Evolutionary conservation across 768 basidiomycete species (phyloP).

Genomic region (Rhizopogon vinicolor): DNA sequence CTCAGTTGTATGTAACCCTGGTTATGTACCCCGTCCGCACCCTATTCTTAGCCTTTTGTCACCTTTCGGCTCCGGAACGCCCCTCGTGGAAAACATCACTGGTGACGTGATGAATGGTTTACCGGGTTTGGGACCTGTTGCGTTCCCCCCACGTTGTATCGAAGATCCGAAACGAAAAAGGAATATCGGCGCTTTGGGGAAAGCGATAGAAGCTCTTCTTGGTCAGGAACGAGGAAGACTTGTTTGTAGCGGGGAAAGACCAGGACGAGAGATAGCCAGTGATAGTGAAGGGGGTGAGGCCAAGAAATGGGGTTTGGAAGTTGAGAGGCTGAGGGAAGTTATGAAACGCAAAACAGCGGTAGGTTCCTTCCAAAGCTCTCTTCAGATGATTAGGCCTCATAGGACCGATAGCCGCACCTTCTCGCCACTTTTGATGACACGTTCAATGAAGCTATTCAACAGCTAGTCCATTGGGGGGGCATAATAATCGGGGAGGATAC

Average conservation of each 20-base stretch:
- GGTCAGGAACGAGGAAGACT: conserved; percentile 60
- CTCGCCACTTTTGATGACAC: conserved; percentile 62
- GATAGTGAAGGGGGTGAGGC: conserved; percentile 65
- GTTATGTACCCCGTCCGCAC: conserved; percentile 63
- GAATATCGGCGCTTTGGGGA: conserved; percentile 71
- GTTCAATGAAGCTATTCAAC: conserved; percentile 75
- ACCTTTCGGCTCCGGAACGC: conserved; percentile 34
- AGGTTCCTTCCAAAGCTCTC: conserved; percentile 18
- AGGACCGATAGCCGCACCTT: conserved; percentile 44
- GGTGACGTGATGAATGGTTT: conserved; percentile 56
- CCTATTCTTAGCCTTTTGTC: conserved; percentile 44
- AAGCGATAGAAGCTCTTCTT: conserved; percentile 60
- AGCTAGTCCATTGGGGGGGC: conserved; percentile 70
- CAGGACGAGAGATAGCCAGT: conserved; percentile 15
- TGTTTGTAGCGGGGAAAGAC: conserved; percentile 53
- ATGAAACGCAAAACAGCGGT: conserved; percentile 59
- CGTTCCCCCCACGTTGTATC: conserved; percentile 68
- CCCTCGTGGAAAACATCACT: conserved; percentile 36
- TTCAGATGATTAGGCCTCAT: conserved; percentile 12
- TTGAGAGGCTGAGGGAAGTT: conserved; percentile 50
- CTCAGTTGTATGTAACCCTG: conserved; percentile 60
- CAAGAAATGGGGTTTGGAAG: conserved; percentile 68
- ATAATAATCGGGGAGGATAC: conserved; percentile 61
- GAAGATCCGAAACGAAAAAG: conserved; percentile 74
- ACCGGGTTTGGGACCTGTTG: conserved; percentile 73